Percentiles rank a stretch among this genome's conserved stretches.
Conservation (phyloP, 768 basidiomycete genomes). For the Podaxis sp. region DNA sequence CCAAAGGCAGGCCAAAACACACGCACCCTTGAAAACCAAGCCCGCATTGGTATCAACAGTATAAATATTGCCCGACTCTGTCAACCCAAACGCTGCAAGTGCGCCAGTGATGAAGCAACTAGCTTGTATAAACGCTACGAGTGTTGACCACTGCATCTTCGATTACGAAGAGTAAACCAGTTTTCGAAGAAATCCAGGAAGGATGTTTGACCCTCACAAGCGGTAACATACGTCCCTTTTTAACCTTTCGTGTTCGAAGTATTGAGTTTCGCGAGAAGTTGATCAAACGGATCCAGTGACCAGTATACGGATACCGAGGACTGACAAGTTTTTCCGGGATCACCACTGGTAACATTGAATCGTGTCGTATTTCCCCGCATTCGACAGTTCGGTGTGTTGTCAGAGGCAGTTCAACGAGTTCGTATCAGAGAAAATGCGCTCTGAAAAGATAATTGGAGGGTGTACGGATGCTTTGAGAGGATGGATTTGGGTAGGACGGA, state of each 20-base stretch:
- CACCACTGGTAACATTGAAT: background rate
- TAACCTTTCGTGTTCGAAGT: background rate
- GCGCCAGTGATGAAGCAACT: constrained; percentile 6
- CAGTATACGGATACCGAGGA: background rate
- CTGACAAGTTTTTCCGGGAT: constrained; percentile 1
- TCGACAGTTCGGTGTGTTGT: background rate
- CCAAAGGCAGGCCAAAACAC: background rate
- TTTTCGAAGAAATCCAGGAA: background rate
- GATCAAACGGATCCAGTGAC: background rate
- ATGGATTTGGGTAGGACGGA: background rate
- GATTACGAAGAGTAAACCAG: background rate
- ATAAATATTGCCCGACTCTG: constrained; percentile 29
- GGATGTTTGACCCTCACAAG: background rate
- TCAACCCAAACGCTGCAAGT: constrained; percentile 27
- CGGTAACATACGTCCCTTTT: background rate
- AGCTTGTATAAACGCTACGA: background rate
- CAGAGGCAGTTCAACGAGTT: background rate
- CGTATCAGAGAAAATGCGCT: background rate
- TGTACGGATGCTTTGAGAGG: background rate
- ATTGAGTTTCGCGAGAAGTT: background rate
- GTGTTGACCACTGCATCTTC: constrained; percentile 7
- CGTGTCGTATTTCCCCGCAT: background rate
- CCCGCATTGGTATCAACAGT: constrained; percentile 33
- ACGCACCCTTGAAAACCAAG: constrained; percentile 33
- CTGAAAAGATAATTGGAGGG: background rate